These are phyloP conservation scores for Metarhizium sp. DNA, from an alignment of 2,329 filamentous ascomycete genomes.

Conservation along the genomic window DNA sequence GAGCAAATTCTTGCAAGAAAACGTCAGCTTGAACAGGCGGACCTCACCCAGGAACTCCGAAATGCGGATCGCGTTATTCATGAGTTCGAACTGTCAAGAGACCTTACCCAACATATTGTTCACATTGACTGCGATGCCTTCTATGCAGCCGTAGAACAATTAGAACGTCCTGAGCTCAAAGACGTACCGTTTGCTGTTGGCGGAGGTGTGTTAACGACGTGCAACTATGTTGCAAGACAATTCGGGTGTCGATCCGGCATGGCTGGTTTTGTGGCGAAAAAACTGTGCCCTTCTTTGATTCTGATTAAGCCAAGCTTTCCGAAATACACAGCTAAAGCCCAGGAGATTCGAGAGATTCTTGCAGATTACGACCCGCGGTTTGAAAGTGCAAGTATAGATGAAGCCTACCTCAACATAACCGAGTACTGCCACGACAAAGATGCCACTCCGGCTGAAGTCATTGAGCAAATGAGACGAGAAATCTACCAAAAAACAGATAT, in stretches of 20 bases:
- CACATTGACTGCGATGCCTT: constrained; percentile 98
- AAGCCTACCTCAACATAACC: constrained; percentile 94
- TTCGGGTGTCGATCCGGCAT: constrained; percentile 91
- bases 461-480: constrained; percentile 68
- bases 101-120: constrained; percentile 76
- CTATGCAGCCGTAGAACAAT: constrained; percentile 86
- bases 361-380: constrained; percentile 84
- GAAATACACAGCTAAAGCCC: constrained; percentile 85
- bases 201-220: constrained; percentile 52
- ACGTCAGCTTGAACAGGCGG: constrained; percentile 61
- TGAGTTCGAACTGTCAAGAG: constrained; percentile 67
- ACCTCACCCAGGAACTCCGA: constrained; percentile 63
- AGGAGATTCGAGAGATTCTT: constrained; percentile 74
- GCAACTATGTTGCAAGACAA: constrained; percentile 82
- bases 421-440: constrained; percentile 65
- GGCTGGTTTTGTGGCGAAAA: constrained; percentile 92
- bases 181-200: constrained; percentile 88
- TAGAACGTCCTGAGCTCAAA: constrained; percentile 75
- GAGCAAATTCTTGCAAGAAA: constrained; percentile 69
- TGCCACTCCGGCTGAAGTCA: constrained; percentile 61
- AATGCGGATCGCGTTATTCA: constrained; percentile 73
- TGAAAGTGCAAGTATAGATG: constrained; percentile 89
- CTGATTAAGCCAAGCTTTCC: constrained; percentile 77
- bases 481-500: constrained; percentile 69
- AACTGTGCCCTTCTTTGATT: constrained; percentile 79